Percentiles rank a stretch among this genome's conserved stretches.
These are phyloP conservation scores for Fusarium pseudograminearum DNA, from an alignment of 2,329 filamentous ascomycete species.

Conservation along the genomic window DNA sequence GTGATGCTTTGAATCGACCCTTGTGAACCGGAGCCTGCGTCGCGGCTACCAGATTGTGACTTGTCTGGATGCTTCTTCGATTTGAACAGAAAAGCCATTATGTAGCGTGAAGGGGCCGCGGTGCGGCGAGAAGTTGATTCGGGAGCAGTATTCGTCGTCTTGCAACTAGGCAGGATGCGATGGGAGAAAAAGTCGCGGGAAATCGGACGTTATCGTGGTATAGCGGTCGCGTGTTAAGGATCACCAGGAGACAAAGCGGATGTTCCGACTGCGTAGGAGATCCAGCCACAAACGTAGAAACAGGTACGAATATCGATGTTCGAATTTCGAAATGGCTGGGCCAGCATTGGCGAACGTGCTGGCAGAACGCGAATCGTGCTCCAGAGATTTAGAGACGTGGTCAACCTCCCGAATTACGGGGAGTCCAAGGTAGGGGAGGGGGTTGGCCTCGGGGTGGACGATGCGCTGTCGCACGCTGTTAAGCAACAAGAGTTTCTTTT, in stretches of 20 bases:
- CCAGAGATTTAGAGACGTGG: constrained; percentile 42
- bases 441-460: constrained; percentile 41
- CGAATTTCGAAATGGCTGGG: constrained; percentile 60
- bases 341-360: constrained; percentile 53
- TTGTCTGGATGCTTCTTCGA: constrained; percentile 81
- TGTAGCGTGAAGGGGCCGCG: constrained; percentile 56
- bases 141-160: constrained; percentile 34
- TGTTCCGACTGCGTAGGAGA: constrained; percentile 36
- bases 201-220: constrained; percentile 5
- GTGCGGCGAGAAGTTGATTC: constrained; percentile 48
- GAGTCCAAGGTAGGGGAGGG: constrained; percentile 31
- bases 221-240: constrained; percentile 42
- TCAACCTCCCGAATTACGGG: constrained; percentile 54
- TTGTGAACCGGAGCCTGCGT: constrained; percentile 61
- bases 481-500: constrained; percentile 31
- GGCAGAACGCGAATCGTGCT: constrained; percentile 47
- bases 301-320: constrained; percentile 48
- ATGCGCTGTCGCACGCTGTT: constrained; percentile 40
- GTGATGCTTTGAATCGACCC: constrained; percentile 63
- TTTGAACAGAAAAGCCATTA: constrained; percentile 86
- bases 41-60: constrained; percentile 63
- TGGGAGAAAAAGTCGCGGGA: constrained; percentile 12
- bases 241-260: constrained; percentile 28
- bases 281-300: constrained; percentile 48
- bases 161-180: constrained; percentile 16